Evolutionary conservation across 768 basidiomycete species (phyloP).

Genomic region (Lyophyllum atratum): DNA sequence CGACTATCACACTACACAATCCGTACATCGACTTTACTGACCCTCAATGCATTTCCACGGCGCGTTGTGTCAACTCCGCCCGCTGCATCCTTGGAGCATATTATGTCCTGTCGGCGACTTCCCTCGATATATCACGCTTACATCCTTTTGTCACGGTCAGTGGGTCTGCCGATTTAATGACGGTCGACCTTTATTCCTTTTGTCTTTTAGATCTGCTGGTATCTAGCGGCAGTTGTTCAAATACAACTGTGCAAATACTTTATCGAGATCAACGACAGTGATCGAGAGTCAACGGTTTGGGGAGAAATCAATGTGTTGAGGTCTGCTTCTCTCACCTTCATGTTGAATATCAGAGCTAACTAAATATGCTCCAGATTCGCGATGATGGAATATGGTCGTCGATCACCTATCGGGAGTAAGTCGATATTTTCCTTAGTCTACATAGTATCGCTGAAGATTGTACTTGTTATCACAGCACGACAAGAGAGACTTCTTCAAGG

Average conservation of each 20-base stretch:
- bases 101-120: constrained; percentile 79
- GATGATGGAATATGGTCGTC: constrained; percentile 78
- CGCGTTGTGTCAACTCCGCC: constrained; percentile 75
- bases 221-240: constrained; percentile 85
- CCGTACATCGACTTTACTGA: constrained; percentile 79
- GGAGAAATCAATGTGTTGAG: constrained; percentile 84
- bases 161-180: constrained; percentile 5
- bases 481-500: constrained; percentile 83
- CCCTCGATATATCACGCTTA: constrained; percentile 75
- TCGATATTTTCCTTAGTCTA: constrained; percentile 12
- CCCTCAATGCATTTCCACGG: constrained; percentile 62
- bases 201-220: constrained; percentile 77
- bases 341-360: not conserved
- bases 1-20: constrained; percentile 85
- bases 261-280: constrained; percentile 77
- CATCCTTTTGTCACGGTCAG: constrained; percentile 84
- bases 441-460: constrained; percentile 5
- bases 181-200: not conserved
- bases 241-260: constrained; percentile 85
- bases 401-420: constrained; percentile 84
- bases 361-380: constrained; percentile 56
- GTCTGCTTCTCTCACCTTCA: constrained; percentile 35
- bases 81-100: constrained; percentile 74
- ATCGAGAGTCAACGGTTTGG: constrained; percentile 79
- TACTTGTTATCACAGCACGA: constrained; percentile 50